Evolutionary conservation across 768 basidiomycete genomes (phyloP).

Genomic region (Phylloporus arenicola): DNA sequence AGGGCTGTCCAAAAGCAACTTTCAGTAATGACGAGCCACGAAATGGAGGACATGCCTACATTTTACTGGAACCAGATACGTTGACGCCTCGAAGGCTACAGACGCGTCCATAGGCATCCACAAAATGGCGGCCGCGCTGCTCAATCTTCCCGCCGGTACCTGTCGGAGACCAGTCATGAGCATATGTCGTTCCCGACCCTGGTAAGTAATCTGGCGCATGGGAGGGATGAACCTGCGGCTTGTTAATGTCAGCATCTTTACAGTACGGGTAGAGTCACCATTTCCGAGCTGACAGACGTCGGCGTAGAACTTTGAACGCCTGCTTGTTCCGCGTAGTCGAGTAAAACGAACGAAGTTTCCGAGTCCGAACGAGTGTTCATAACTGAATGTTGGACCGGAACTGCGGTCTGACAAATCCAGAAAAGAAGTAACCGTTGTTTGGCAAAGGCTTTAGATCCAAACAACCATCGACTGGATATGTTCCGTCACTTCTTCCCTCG

Average conservation of each 20-base stretch:
- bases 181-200: constrained; percentile 48
- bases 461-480: constrained; percentile 19
- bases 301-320: not conserved
- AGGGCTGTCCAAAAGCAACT: constrained; percentile 42
- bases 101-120: constrained; percentile 76
- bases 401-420: not conserved
- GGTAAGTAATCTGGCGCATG: constrained; percentile 37
- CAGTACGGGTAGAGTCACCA: not conserved
- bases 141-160: constrained; percentile 53
- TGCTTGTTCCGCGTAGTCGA: constrained; percentile 24
- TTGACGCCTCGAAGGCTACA: constrained; percentile 83
- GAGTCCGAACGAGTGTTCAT: constrained; percentile 32
- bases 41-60: constrained; percentile 36
- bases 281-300: not conserved
- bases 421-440: constrained; percentile 21
- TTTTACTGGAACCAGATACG: constrained; percentile 76
- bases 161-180: constrained; percentile 65
- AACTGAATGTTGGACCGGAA: not conserved
- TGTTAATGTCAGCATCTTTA: not conserved
- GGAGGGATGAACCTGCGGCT: constrained; percentile 43
- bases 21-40: constrained; percentile 14
- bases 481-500: not conserved
- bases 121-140: constrained; percentile 71
- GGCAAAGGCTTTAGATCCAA: constrained; percentile 28
- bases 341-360: constrained; percentile 46